A percentile compares a stretch with the other conserved stretches of the same genome.
Conservation (phyloP, 495 filamentous ascomycete genomes). For the Talaromyces adpressus region DNA sequence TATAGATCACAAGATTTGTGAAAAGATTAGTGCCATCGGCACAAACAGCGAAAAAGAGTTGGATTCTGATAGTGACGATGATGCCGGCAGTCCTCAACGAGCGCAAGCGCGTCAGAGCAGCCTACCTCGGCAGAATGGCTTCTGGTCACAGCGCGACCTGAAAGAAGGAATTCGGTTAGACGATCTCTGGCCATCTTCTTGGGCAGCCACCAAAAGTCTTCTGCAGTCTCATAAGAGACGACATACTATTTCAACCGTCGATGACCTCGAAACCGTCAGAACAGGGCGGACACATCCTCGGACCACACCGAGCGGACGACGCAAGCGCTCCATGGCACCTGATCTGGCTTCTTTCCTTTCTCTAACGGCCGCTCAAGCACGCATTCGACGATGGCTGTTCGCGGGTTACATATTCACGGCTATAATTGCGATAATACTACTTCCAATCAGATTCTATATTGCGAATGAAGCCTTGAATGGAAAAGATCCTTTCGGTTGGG, state of each 20-base stretch:
- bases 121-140: slow-evolving; percentile 12
- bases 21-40: slow-evolving; percentile 30
- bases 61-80: slow-evolving; percentile 43
- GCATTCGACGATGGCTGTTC: slow-evolving; percentile 73
- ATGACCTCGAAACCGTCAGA: slow-evolving; percentile 18
- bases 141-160: slow-evolving; percentile 7
- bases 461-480: slow-evolving; percentile 55
- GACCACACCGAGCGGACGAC: slow-evolving; percentile 57
- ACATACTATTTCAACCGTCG: slow-evolving; percentile 45
- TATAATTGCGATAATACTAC: slow-evolving; percentile 56
- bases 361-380: slow-evolving; percentile 71
- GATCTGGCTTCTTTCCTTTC: slow-evolving; percentile 67
- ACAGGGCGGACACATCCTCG: slow-evolving; percentile 26
- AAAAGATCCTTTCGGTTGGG: slow-evolving; percentile 86
- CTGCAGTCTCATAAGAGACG: slow-evolving; percentile 27
- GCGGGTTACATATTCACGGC: slow-evolving; percentile 68
- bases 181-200: slow-evolving; percentile 15
- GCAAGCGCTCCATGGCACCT: slow-evolving; percentile 59
- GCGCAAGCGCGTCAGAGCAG: slow-evolving; percentile 17
- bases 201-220: slow-evolving; percentile 7
- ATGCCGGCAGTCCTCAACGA: slow-evolving; percentile 15
- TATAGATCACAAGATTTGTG: slow-evolving; percentile 42
- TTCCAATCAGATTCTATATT: slow-evolving; percentile 65
- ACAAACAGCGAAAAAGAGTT: slow-evolving; percentile 28
- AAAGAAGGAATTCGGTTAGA: slow-evolving; percentile 19